Evolutionary conservation across 805 yeast species (phyloP), one percentile per base, ranked within the genome.

Genomic region (Babjeviella inositovora): DNA sequence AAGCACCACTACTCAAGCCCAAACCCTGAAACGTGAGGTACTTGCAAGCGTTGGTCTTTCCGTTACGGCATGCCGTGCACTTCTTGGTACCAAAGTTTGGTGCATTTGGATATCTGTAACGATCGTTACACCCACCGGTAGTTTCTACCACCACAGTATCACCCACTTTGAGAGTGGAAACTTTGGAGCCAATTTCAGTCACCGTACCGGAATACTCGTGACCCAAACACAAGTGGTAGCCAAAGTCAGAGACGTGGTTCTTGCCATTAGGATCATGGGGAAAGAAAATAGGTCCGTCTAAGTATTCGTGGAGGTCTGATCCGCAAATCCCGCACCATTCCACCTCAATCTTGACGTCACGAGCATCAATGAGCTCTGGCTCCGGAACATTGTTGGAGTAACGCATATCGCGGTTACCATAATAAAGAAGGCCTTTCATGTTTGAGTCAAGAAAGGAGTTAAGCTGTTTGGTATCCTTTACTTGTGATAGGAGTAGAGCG

Each of bases 81-180:
- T 32, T 34, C 5, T 30, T 32, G 13, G 36, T 33, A 14, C 39
- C 30, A 5, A 26, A 31, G 19, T 43, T 33, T 6, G 49, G 42
- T 1, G 53, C 25, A 7, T 47, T 37, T 8, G 48, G 48, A 43
- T 52, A 59, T 20, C 64, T 41, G 20, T 38, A 31, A 18, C 53
- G 44, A 35, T 66, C 73, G 15, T 38, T 39, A 41, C 79, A 73
- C 18, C 67, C 66, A 16, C 68, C 67, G 2, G 70, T 57, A 5
- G 76, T 71, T 34, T 71, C 79, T 13, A 70, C 61, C 11, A 63
- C 71, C 15, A 73, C 80, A 21, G 61, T 60, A 37, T 68, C 72
- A 8, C 76, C 76, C 2, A 47, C 43, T 31, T 56, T 43, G 14
- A 64, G 42, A 9, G 41, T 40, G 1, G 43, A 43, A 5, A 68